These are phyloP conservation scores for Astragalus glycyphyllos DNA, from an alignment of 306 rosid species.

Conservation along the genomic window DNA sequence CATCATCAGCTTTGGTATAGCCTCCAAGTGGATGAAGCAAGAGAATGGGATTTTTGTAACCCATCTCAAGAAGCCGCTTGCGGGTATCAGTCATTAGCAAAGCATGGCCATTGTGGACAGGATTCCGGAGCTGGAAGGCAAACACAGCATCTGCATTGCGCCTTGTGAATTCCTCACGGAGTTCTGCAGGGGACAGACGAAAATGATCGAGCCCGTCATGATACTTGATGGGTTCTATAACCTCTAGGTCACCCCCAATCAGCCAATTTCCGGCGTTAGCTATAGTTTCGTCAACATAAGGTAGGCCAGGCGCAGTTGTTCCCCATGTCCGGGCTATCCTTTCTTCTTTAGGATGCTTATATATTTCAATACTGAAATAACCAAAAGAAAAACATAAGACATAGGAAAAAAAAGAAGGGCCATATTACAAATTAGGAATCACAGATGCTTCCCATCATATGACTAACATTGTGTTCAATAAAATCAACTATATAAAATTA, in stretches of 20 bases:
- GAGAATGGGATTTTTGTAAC: constrained; percentile 92
- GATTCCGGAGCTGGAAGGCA: constrained; percentile 95
- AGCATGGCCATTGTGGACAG: constrained; percentile 99
- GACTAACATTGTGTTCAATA: not conserved
- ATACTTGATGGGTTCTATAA: constrained; percentile 81
- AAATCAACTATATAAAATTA: not conserved
- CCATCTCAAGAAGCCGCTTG: constrained; percentile 91
- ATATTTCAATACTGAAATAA: constrained; percentile 83
- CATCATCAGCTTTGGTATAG: constrained; percentile 97
- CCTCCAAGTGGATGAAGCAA: constrained; percentile 99
- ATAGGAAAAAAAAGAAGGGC: constrained; percentile 23
- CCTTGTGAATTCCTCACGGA: constrained; percentile 80
- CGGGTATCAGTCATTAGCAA: constrained; percentile 98
- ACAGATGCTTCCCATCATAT: not conserved
- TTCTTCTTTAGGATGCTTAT: constrained; percentile 96
- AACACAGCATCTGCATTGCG: constrained; percentile 96
- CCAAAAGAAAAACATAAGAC: constrained; percentile 37
- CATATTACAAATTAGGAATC: constrained; percentile 1
- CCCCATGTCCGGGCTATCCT: constrained; percentile 98
- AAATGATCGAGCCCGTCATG: constrained; percentile 93
- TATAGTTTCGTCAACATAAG: constrained; percentile 88
- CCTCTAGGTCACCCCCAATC: constrained; percentile 98
- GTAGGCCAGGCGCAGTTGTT: constrained; percentile 85
- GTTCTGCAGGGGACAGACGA: constrained; percentile 85
- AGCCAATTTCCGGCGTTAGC: constrained; percentile 89